Evolutionary conservation across 305 asterid species (phyloP).

Genomic region (Plantago lanceolata): DNA sequence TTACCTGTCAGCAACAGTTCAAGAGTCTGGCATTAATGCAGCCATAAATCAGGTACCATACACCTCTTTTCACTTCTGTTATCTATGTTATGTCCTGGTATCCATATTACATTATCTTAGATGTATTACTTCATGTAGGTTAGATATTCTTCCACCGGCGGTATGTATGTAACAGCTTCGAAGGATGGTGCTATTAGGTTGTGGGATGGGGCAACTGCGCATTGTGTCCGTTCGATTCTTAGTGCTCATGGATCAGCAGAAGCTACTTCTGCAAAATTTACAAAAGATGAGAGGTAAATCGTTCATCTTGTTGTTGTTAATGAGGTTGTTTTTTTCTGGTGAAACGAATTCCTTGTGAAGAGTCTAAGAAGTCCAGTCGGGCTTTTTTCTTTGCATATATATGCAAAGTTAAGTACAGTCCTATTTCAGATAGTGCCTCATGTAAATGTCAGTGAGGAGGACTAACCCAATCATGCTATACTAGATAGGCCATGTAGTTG

Average conservation of each 20-base stretch:
- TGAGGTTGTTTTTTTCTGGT: conserved; percentile 1
- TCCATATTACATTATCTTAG: conserved; percentile 14
- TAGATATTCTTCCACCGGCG: conserved; percentile 70
- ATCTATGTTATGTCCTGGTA: conserved; percentile 1
- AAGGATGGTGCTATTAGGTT: conserved; percentile 72
- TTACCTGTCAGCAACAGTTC: conserved; percentile 62
- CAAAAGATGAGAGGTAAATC: conserved; percentile 69
- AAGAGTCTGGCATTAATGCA: conserved; percentile 56
- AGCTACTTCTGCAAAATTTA: conserved; percentile 70
- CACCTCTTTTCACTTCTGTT: conserved; percentile 8
- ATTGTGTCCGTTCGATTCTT: conserved; percentile 60
- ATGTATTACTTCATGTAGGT: conserved; percentile 40
- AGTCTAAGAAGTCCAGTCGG: not conserved
- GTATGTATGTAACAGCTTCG: conserved; percentile 80
- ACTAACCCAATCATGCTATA: too few relatives aligned
- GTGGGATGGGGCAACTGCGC: conserved; percentile 83
- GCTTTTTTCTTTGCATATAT: too few relatives aligned
- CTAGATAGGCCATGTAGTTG: too few relatives aligned
- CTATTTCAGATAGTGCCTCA: too few relatives aligned
- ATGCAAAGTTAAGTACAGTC: too few relatives aligned
- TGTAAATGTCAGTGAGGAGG: too few relatives aligned
- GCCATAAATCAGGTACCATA: conserved; percentile 71
- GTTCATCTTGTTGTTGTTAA: conserved; percentile 9
- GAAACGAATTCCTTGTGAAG: conserved; percentile 8
- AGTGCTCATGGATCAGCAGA: conserved; percentile 78